These are phyloP conservation scores for Mollisiaceae sp. DNA, from an alignment of 2,329 filamentous ascomycete genomes.

Conservation along the genomic window DNA sequence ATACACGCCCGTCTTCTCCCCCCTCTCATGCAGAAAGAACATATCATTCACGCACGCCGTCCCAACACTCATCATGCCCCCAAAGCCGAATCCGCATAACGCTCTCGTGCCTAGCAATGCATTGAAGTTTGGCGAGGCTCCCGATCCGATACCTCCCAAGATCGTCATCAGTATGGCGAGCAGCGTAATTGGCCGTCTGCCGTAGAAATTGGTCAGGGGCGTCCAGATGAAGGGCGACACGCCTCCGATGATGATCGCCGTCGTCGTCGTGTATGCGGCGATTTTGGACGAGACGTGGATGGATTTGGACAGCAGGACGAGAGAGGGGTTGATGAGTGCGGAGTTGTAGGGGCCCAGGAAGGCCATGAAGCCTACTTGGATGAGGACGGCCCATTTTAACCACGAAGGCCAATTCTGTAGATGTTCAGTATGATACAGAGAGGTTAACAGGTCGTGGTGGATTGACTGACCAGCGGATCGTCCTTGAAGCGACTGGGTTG, in stretches of 20 bases:
- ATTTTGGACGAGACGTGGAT: slow-evolving; percentile 34
- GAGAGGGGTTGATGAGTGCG: slow-evolving; percentile 39
- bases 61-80: slow-evolving; percentile 41
- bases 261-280: slow-evolving; percentile 40
- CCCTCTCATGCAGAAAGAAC: slow-evolving; percentile 41
- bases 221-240: slow-evolving; percentile 40
- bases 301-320: slow-evolving; percentile 36
- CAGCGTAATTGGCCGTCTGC: slow-evolving; percentile 40
- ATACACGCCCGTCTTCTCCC: slow-evolving; percentile 41
- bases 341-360: slow-evolving; percentile 41
- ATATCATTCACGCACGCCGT: slow-evolving; percentile 41
- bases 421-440: background rate
- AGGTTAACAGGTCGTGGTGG: background rate
- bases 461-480: slow-evolving; percentile 38
- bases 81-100: slow-evolving; percentile 39
- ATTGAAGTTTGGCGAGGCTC: slow-evolving; percentile 31
- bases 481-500: slow-evolving; percentile 41
- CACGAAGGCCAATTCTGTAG: slow-evolving; percentile 40
- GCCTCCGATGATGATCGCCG: slow-evolving; percentile 38
- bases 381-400: slow-evolving; percentile 42
- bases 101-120: slow-evolving; percentile 37
- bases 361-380: slow-evolving; percentile 42
- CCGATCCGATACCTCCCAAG: slow-evolving; percentile 38
- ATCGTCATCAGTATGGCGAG: slow-evolving; percentile 38
- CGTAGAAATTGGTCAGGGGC: slow-evolving; percentile 38